A percentile compares a stretch with the other conserved stretches of the same genome.
phyloP scores from a whole-genome alignment of 352 stramenopile species.

The Pythium folliculosum region DNA sequence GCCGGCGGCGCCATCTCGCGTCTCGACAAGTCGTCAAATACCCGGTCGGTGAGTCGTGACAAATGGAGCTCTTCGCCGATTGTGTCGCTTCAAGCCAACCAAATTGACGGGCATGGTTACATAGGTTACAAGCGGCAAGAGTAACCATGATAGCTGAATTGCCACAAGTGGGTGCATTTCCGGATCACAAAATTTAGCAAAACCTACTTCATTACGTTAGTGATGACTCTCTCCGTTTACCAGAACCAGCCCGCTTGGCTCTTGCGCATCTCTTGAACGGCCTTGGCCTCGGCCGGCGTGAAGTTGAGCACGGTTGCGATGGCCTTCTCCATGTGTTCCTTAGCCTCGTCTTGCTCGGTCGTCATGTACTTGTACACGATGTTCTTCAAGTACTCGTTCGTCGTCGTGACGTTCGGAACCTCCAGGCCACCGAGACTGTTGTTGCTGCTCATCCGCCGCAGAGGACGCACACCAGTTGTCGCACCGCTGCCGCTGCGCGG shows the following conservation, averaged over 20 bases:
- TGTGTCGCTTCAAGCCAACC: slow-evolving; percentile 30
- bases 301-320: slow-evolving; percentile 89
- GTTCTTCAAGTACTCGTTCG: slow-evolving; percentile 90
- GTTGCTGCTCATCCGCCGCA: slow-evolving; percentile 78
- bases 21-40: slow-evolving; percentile 11
- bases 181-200: slow-evolving; percentile 6
- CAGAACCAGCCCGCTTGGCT: slow-evolving; percentile 66
- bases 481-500: slow-evolving; percentile 17
- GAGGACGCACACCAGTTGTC: slow-evolving; percentile 28
- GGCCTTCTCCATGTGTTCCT: slow-evolving; percentile 89
- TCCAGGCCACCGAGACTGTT: slow-evolving; percentile 82
- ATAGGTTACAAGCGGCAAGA: neutral
- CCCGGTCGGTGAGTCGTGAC: neutral
- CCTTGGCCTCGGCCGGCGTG: slow-evolving; percentile 58
- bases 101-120: slow-evolving; percentile 21
- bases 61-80: slow-evolving; percentile 21
- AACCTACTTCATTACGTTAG: slow-evolving; percentile 6
- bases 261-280: slow-evolving; percentile 66
- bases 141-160: neutral
- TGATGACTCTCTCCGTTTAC: slow-evolving; percentile 27
- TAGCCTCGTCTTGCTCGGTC: slow-evolving; percentile 79
- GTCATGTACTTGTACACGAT: slow-evolving; percentile 92
- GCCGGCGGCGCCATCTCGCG: slow-evolving; percentile 32
- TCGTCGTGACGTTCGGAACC: slow-evolving; percentile 75
- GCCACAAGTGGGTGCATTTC: slow-evolving; percentile 7